Conservation (phyloP, 805 yeast species). For the Candida pseudoglaebosa region DNA sequence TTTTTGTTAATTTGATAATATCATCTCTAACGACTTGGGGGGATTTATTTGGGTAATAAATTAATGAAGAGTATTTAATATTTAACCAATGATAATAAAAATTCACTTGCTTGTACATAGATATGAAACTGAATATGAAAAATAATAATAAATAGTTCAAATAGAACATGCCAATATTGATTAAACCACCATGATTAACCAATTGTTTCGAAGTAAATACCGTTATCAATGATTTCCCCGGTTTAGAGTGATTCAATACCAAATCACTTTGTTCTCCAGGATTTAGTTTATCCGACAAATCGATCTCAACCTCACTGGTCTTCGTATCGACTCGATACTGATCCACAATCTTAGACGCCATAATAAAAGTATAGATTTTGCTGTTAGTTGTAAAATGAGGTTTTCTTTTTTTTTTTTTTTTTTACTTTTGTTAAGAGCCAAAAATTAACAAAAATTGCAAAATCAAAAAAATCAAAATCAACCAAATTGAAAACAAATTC, state of each 20-base stretch:
- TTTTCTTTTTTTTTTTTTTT: no score
- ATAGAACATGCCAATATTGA: constrained; percentile 7
- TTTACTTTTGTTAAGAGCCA: no score
- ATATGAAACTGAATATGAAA: constrained; percentile 50
- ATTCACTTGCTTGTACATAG: constrained; percentile 51
- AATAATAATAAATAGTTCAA: constrained; percentile 49
- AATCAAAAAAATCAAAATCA: no score
- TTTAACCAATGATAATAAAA: constrained; percentile 48
- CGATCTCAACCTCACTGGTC: not conserved
- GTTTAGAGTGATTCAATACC: no score
- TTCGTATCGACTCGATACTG: not conserved
- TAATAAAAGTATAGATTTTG: no score
- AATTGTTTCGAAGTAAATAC: not conserved
- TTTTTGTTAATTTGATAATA: constrained; percentile 64
- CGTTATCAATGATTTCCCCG: not conserved
- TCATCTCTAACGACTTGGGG: constrained; percentile 87
- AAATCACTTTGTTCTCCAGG: not conserved
- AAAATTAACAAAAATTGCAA: no score
- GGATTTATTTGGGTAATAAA: constrained; percentile 65
- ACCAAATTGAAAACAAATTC: no score
- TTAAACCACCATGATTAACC: constrained; percentile 1
- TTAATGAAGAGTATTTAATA: constrained; percentile 55
- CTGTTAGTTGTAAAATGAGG: not conserved
- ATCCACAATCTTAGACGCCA: not conserved
- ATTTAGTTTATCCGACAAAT: not conserved